A percentile compares a stretch with the other conserved stretches of the same genome.
phyloP scores from a whole-genome alignment of 2,329 filamentous ascomycete species.

The Beauveria rudraprayagi region DNA sequence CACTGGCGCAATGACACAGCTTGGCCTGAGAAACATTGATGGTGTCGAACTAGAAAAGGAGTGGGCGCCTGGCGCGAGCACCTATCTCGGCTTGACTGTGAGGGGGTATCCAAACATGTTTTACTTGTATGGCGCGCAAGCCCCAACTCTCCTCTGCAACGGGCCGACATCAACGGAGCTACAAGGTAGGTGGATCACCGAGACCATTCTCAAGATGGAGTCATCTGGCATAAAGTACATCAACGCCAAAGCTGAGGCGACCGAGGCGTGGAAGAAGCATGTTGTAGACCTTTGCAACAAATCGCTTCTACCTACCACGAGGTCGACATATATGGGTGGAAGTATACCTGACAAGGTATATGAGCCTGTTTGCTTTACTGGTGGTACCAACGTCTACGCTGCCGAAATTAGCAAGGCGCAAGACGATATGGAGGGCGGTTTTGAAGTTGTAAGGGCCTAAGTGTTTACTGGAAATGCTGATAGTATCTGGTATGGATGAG shows the following conservation, averaged over 20 bases:
- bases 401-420: neutral
- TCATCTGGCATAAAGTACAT: neutral
- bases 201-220: neutral
- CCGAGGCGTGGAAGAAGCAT: neutral
- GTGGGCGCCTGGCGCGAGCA: conserved; percentile 19
- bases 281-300: neutral
- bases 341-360: conserved; percentile 4
- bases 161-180: conserved; percentile 14
- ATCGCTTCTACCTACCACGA: neutral
- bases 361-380: neutral
- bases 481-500: neutral
- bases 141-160: conserved; percentile 13
- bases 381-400: neutral
- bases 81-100: conserved; percentile 19
- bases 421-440: neutral
- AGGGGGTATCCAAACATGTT: conserved; percentile 16
- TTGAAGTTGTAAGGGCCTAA: neutral
- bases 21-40: conserved; percentile 22
- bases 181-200: conserved; percentile 6
- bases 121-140: conserved; percentile 15
- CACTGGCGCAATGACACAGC: conserved; percentile 19
- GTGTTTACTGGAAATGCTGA: neutral
- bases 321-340: conserved; percentile 6
- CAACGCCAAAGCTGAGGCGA: neutral
- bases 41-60: conserved; percentile 19